Evolutionary conservation across 2,329 filamentous ascomycete genomes (phyloP).

Genomic region (Colletotrichum theobromicola): DNA sequence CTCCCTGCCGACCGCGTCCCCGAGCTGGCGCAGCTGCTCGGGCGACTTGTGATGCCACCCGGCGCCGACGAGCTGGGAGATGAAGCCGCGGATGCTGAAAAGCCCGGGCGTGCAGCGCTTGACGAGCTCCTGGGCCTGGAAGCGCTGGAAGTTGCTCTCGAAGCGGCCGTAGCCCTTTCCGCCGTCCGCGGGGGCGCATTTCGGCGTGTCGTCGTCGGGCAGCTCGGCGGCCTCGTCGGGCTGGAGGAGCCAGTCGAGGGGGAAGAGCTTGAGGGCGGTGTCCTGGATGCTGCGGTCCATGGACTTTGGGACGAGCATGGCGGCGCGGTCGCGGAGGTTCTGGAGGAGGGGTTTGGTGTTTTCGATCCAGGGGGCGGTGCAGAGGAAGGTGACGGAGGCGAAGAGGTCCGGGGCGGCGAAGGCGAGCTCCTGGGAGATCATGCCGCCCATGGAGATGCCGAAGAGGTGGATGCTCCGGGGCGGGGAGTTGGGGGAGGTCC

Average conservation of each 20-base stretch:
- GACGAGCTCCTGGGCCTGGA: slow-evolving; percentile 77
- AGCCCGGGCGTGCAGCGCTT: slow-evolving; percentile 68
- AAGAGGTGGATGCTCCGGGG: slow-evolving; percentile 66
- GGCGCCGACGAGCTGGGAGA: slow-evolving; percentile 79
- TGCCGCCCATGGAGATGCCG: slow-evolving; percentile 86
- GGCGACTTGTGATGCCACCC: slow-evolving; percentile 80
- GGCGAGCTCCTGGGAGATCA: slow-evolving; percentile 87
- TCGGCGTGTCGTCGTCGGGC: slow-evolving; percentile 49
- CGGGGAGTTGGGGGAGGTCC: slow-evolving; percentile 49
- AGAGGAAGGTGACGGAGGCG: slow-evolving; percentile 62
- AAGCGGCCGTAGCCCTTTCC: slow-evolving; percentile 57
- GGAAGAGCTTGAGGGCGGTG: slow-evolving; percentile 71
- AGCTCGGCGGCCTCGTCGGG: slow-evolving; percentile 62
- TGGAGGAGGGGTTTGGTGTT: slow-evolving; percentile 67
- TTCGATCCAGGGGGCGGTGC: slow-evolving; percentile 65
- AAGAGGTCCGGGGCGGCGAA: slow-evolving; percentile 57
- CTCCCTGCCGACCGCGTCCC: slow-evolving; percentile 71
- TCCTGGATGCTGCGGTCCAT: slow-evolving; percentile 70
- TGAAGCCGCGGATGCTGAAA: slow-evolving; percentile 72
- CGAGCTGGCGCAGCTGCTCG: slow-evolving; percentile 69
- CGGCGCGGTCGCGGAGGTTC: slow-evolving; percentile 63
- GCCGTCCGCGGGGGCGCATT: slow-evolving; percentile 35
- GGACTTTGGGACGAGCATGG: slow-evolving; percentile 71
- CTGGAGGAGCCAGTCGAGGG: slow-evolving; percentile 62
- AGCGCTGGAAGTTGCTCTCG: slow-evolving; percentile 79